Evolutionary conservation across 495 filamentous ascomycete species (phyloP), one percentile per base, ranked within the genome.

Genomic region (Xylaria telfairii): DNA sequence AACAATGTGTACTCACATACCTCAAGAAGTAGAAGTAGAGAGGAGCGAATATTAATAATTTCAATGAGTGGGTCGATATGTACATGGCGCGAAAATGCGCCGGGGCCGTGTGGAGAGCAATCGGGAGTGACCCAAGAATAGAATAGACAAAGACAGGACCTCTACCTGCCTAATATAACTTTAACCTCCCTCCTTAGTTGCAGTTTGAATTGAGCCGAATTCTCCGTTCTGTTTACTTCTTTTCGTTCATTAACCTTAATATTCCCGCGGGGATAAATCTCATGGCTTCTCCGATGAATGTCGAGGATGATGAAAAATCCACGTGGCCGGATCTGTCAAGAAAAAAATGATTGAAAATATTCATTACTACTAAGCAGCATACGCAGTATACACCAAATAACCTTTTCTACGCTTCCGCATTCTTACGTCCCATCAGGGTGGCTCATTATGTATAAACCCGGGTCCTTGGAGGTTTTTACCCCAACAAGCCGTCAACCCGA

Each of bases 331-430:
- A 51, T n/a, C 13, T 5, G 3, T n/a, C 13, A 57, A 54, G 26
- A 12, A 8, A 9, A 15, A 30, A 19, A 57, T 32, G 15, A 59
- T 37, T 21, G 4, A 7, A 59, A 37, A 37, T 34, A 34, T 37
- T 59, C 56, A 59, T 59, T 59, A 59, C 56, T 59, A 37, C 30
- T 15, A n/a, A 37, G 56, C 32, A 59, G 17, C 4, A 34, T 59
- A 37, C 32, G 56, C 56, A 30, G 5, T 13, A 30, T 4, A 21
- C 32, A 17, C 56, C 32, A 21, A 7, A 57, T n/a, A 24, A 37
- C 32, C 32, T 59, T 59, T 59, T 59, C 54, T 59, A 59, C 32
- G 37, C 28, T 12, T 39, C 30, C 30, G 1, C 12, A n/a, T 34
- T 37, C 37, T 59, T 3, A n/a, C 32, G 54, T 19, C 4, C 54